phyloP scores from a whole-genome alignment of 2,329 filamentous ascomycete species.

The Penicillium digitatum region DNA sequence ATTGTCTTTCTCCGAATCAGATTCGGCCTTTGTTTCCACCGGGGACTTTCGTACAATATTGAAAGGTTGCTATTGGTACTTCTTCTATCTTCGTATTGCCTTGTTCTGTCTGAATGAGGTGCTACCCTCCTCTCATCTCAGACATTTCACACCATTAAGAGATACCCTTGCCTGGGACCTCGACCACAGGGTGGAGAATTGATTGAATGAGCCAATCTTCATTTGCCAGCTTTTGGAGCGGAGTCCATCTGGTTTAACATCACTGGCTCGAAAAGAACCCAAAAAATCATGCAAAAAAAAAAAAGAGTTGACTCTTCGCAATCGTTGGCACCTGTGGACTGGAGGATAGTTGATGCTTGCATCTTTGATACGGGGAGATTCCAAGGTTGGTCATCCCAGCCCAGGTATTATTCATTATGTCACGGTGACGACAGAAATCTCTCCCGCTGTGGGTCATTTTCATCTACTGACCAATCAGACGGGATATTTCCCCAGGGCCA shows the following conservation, averaged over 20 bases:
- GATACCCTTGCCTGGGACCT: neutral
- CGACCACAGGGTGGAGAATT: neutral
- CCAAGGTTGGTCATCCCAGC: neutral
- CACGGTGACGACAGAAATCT: slow-evolving; percentile 11
- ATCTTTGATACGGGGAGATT: neutral
- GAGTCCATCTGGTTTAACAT: neutral
- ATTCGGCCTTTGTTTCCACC: neutral
- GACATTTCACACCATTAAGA: neutral
- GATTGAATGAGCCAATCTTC: neutral
- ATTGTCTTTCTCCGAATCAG: neutral
- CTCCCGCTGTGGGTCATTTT: neutral
- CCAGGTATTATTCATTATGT: slow-evolving; percentile 8
- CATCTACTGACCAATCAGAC: neutral
- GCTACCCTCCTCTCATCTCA: neutral
- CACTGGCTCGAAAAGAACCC: neutral
- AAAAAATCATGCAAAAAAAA: neutral
- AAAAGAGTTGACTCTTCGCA: neutral
- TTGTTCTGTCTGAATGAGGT: neutral
- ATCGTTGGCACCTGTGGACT: neutral
- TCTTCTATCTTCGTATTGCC: neutral
- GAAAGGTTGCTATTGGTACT: neutral
- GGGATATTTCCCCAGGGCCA: neutral
- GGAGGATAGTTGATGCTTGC: slow-evolving; percentile 1
- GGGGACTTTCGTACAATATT: neutral
- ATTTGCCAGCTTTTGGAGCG: neutral